Conservation (phyloP, 1,284 basidiomycete genomes). For the Cutaneotrichosporon spelunceum region DNA sequence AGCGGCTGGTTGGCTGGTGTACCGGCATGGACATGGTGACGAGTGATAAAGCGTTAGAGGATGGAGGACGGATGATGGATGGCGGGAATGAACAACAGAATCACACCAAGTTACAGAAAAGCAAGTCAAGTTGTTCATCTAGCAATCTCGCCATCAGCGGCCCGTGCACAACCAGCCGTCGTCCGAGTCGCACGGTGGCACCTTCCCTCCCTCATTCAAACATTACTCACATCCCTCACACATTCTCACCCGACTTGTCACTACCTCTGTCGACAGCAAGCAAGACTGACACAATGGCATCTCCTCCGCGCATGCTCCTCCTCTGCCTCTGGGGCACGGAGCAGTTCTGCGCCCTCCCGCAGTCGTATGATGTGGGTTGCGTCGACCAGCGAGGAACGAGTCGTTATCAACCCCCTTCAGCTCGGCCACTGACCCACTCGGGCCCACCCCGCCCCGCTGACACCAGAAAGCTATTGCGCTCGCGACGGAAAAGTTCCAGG, state of each 20-base stretch:
- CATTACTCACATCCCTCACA: not conserved
- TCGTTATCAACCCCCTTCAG: no score
- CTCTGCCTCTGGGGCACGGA: conserved; percentile 33
- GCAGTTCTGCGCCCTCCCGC: conserved; percentile 39
- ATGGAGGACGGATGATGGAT: no score
- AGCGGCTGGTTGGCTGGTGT: no score
- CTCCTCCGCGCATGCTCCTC: conserved; percentile 38
- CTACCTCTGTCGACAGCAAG: not conserved
- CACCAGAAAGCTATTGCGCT: conserved; percentile 41
- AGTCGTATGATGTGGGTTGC: conserved; percentile 37
- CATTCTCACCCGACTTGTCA: not conserved
- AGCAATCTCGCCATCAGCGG: no score
- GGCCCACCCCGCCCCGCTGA: not conserved
- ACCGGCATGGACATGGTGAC: no score
- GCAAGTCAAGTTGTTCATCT: no score
- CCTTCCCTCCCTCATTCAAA: not conserved
- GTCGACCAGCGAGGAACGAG: not conserved
- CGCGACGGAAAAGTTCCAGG: conserved; percentile 35
- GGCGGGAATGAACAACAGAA: no score
- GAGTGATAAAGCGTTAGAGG: no score
- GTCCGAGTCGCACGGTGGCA: no score
- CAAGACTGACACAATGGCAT: not conserved
- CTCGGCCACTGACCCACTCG: not conserved
- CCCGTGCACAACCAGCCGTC: not conserved
- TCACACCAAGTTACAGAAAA: no score